Evolutionary conservation across 2,329 filamentous ascomycete genomes (phyloP).

Genomic region (Fusarium citri): DNA sequence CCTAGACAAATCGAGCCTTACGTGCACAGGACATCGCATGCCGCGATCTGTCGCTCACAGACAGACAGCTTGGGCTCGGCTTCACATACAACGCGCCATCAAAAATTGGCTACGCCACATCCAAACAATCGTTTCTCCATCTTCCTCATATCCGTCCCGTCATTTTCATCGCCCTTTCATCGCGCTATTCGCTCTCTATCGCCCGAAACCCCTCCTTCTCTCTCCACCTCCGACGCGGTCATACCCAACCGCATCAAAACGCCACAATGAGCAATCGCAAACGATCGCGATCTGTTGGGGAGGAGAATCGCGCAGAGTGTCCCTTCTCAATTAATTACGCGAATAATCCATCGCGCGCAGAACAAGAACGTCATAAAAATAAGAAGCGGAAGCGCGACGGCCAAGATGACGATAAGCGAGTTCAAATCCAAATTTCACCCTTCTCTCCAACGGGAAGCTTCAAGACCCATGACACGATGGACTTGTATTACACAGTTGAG

Average conservation of each 20-base stretch:
- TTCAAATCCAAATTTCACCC: conserved; percentile 64
- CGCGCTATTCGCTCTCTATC: conserved; percentile 36
- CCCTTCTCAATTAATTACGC: conserved; percentile 60
- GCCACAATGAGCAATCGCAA: conserved; percentile 57
- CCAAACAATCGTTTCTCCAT: conserved; percentile 3
- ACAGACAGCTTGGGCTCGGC: conserved; percentile 47
- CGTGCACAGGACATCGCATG: conserved; percentile 48
- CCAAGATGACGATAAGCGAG: conserved; percentile 59
- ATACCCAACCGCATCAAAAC: conserved; percentile 38
- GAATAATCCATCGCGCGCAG: conserved; percentile 46
- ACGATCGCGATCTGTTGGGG: conserved; percentile 61
- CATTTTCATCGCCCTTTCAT: conserved; percentile 7
- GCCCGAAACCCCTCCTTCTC: conserved; percentile 46
- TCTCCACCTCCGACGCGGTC: conserved; percentile 43
- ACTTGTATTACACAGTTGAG: conserved; percentile 65
- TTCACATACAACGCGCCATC: conserved; percentile 41
- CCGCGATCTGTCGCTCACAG: conserved; percentile 48
- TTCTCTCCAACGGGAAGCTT: conserved; percentile 67
- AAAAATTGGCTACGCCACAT: conserved; percentile 5
- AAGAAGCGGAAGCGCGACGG: conserved; percentile 63
- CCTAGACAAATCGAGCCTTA: conserved; percentile 42
- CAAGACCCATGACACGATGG: conserved; percentile 65
- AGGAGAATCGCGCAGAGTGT: conserved; percentile 67
- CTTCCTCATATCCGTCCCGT: neutral
- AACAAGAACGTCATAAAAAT: conserved; percentile 53